Base-by-base conservation (phyloP, 768 basidiomycete genomes). In the Paxillus ammoniavirescens region DNA sequence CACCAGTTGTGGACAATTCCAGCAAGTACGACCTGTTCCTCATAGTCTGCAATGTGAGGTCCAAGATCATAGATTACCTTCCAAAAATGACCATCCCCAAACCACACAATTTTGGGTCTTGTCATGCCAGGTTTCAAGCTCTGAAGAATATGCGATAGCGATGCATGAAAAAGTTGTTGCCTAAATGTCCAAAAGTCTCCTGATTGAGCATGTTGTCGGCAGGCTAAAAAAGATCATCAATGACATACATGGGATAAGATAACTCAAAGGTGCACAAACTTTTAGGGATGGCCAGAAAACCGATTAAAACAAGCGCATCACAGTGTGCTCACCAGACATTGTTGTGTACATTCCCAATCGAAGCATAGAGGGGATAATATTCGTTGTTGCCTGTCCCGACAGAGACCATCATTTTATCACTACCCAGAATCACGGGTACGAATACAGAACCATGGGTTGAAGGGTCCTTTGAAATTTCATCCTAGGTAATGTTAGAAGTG, bases 21-120 rank as follows among this genome's bases (percentile, higher is more conserved):
- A 1, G 68, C 59, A 0, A 74, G 49, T 0, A 72, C 42, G 0
- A 56, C 68, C 50, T 76, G 75, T 44, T 77, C 73, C 0, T 71
- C 72, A 36, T 77, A 76, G 47, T 77, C 71, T 0, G 70, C 71
- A 49, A 77, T 75, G 23, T 72, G 72, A 0, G 72, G 67, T 0
- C 73, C 72, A 6, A 76, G 51, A 8, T 66, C 64, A 59, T 65
- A 75, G 5, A 74, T 62, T 1, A 53, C 64, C 5, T 56, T 45
- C 0, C 58, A 59, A 45, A 52, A 72, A 48, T 70, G 61, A 1
- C 70, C 67, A 60, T 75, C 73, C 1, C 52, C 56, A 42, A 64
- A 74, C 0, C 47, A 50, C 0, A 51, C 43, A 4, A 74, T 56
- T 18, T 53, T 42, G 1, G 69, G 63, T 12, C 42, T 59, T 0